Conservation (phyloP, 768 basidiomycete genomes). For the Suillus ampliporus region DNA sequence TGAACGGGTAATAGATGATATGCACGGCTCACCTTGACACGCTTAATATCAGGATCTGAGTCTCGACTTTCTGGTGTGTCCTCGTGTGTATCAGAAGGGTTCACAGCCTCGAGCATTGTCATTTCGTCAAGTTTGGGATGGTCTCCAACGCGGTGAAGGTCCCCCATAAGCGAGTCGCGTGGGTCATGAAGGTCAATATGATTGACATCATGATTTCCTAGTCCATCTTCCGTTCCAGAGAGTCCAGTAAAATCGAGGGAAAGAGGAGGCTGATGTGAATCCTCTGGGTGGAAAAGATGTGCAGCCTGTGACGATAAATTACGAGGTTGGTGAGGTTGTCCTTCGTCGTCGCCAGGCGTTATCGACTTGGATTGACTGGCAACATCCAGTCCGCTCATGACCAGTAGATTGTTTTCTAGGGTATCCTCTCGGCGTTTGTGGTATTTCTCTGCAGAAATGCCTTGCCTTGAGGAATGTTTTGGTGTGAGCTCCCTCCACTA, state of each 20-base stretch:
- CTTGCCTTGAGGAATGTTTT: constrained; percentile 13
- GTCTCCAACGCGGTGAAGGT: constrained; percentile 41
- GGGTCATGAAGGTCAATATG: constrained; percentile 36
- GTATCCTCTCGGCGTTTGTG: constrained; percentile 6
- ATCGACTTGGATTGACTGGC: constrained; percentile 33
- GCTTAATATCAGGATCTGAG: constrained; percentile 77
- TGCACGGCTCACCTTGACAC: constrained; percentile 72
- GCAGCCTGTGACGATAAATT: constrained; percentile 39
- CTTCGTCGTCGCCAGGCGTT: constrained; percentile 30
- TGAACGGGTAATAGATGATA: constrained; percentile 24
- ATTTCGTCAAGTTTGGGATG: constrained; percentile 39
- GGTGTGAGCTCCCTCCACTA: constrained; percentile 6
- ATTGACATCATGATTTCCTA: constrained; percentile 29
- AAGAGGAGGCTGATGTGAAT: constrained; percentile 39
- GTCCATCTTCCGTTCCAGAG: constrained; percentile 29
- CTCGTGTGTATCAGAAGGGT: constrained; percentile 49
- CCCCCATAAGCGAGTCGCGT: constrained; percentile 38
- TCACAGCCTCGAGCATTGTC: constrained; percentile 41
- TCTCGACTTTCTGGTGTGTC: constrained; percentile 68
- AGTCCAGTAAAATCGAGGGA: constrained; percentile 35
- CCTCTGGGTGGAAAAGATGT: constrained; percentile 32
- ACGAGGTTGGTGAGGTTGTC: constrained; percentile 35
- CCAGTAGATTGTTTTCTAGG: constrained; percentile 15
- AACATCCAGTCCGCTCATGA: constrained; percentile 52
- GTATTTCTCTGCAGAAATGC: constrained; percentile 13